Evolutionary conservation across 306 rosid genomes (phyloP).

Genomic region (Vigna nakashimae): DNA sequence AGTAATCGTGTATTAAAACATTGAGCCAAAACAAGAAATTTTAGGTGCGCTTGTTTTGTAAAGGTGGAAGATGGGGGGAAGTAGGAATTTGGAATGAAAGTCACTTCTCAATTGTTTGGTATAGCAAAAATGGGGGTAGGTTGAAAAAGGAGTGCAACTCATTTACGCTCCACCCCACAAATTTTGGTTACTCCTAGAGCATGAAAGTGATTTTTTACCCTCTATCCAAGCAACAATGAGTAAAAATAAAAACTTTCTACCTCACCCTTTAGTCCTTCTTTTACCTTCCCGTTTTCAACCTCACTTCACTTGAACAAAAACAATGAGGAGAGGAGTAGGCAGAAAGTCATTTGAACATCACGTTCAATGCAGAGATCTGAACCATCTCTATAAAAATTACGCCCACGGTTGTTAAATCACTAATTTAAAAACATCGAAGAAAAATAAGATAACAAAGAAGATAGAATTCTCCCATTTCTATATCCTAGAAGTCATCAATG

Average conservation of each 20-base stretch:
- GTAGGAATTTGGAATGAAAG: slow-evolving; percentile 35
- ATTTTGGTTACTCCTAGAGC: slow-evolving; percentile 34
- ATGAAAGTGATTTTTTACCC: slow-evolving; percentile 48
- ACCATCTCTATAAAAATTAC: slow-evolving; percentile 22
- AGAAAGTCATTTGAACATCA: slow-evolving; percentile 34
- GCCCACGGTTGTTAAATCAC: background rate
- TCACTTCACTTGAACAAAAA: slow-evolving; percentile 12
- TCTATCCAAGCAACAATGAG: slow-evolving; percentile 35
- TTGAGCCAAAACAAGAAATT: slow-evolving; percentile 25
- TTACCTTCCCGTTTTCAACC: slow-evolving; percentile 36
- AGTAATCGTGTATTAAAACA: slow-evolving; percentile 12
- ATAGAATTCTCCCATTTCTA: background rate
- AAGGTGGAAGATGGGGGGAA: slow-evolving; percentile 27
- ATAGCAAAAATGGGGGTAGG: slow-evolving; percentile 34
- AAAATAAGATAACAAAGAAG: background rate
- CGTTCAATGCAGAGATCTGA: slow-evolving; percentile 23
- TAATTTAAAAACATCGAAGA: slow-evolving; percentile 15
- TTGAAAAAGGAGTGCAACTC: slow-evolving; percentile 13
- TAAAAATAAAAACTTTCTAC: slow-evolving; percentile 33
- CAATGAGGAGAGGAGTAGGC: background rate
- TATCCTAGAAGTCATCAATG: slow-evolving; percentile 1
- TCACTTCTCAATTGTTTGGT: slow-evolving; percentile 37
- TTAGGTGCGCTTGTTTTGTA: slow-evolving; percentile 37
- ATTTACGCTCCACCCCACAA: slow-evolving; percentile 37
- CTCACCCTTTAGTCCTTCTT: slow-evolving; percentile 5